These are phyloP conservation scores for Paraphoma sp. DNA, from an alignment of 2,329 filamentous ascomycete genomes.

Conservation along the genomic window DNA sequence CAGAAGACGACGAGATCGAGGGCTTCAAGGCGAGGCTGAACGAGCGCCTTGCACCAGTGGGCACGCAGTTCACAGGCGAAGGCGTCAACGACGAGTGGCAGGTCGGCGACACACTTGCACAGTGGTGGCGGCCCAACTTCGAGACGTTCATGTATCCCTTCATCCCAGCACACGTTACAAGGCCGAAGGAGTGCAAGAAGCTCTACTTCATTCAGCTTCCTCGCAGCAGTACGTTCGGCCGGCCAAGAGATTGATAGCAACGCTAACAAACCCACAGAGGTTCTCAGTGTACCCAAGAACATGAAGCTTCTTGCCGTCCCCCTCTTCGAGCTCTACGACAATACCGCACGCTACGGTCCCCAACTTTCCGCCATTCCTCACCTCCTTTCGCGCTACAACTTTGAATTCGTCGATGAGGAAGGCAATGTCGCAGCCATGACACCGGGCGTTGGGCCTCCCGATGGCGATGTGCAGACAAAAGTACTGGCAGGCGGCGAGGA, in stretches of 20 bases:
- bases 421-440: slow-evolving; percentile 86
- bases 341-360: slow-evolving; percentile 91
- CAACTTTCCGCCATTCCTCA: slow-evolving; percentile 97
- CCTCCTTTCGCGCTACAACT: slow-evolving; percentile 92
- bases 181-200: slow-evolving; percentile 99
- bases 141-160: slow-evolving; percentile 99
- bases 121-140: slow-evolving; percentile 99
- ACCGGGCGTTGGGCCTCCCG: slow-evolving; percentile 73
- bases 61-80: slow-evolving; percentile 78
- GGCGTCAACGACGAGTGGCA: slow-evolving; percentile 94
- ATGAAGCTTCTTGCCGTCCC: slow-evolving; percentile 99
- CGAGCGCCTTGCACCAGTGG: slow-evolving; percentile 91
- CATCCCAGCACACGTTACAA: slow-evolving; percentile 91
- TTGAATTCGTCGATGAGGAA: slow-evolving; percentile 94
- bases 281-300: slow-evolving; percentile 96
- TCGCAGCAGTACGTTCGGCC: slow-evolving; percentile 72
- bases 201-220: slow-evolving; percentile 96
- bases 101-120: slow-evolving; percentile 90
- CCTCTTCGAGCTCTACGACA: slow-evolving; percentile 97
- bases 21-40: slow-evolving; percentile 96
- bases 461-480: slow-evolving; percentile 40
- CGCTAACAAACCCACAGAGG: slow-evolving; percentile 64
- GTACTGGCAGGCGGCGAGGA: slow-evolving; percentile 48
- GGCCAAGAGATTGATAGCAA: no score
- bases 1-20: slow-evolving; percentile 87